phyloP scores from a whole-genome alignment of 2,329 filamentous ascomycete genomes.

The Lachnellula arida region DNA sequence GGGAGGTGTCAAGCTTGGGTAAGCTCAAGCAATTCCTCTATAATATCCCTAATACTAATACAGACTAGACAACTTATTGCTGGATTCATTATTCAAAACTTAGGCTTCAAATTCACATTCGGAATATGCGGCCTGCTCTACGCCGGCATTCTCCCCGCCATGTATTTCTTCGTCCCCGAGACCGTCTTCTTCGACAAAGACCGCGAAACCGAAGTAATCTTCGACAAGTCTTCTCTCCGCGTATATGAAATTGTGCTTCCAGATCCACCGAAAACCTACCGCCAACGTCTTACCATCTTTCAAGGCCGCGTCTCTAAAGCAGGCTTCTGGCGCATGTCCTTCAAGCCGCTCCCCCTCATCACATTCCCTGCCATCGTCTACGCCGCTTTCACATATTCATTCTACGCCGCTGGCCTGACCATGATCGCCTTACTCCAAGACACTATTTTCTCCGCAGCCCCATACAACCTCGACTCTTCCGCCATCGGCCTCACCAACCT shows the following conservation, averaged over 20 bases:
- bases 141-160: slow-evolving; percentile 36
- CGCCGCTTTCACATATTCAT: slow-evolving; percentile 20
- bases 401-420: slow-evolving; percentile 22
- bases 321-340: slow-evolving; percentile 34
- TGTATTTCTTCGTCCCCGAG: slow-evolving; percentile 43
- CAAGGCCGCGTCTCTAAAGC: slow-evolving; percentile 37
- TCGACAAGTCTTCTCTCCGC: slow-evolving; percentile 24
- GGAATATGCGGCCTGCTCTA: slow-evolving; percentile 39
- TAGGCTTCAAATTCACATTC: slow-evolving; percentile 35
- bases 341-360: slow-evolving; percentile 45
- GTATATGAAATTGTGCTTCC: slow-evolving; percentile 24
- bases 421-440: slow-evolving; percentile 25
- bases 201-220: slow-evolving; percentile 18
- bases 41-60: neutral
- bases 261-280: slow-evolving; percentile 31
- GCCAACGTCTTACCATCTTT: slow-evolving; percentile 35
- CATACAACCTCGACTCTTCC: slow-evolving; percentile 19
- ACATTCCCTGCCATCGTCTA: slow-evolving; percentile 43
- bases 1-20: slow-evolving; percentile 29
- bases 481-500: slow-evolving; percentile 21
- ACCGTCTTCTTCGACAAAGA: slow-evolving; percentile 33
- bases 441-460: slow-evolving; percentile 19
- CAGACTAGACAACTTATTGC: slow-evolving; percentile 39
- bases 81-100: slow-evolving; percentile 34
- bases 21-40: neutral